These are phyloP conservation scores for Aspergillus udagawae DNA, from an alignment of 2,329 filamentous ascomycete genomes.

Conservation along the genomic window DNA sequence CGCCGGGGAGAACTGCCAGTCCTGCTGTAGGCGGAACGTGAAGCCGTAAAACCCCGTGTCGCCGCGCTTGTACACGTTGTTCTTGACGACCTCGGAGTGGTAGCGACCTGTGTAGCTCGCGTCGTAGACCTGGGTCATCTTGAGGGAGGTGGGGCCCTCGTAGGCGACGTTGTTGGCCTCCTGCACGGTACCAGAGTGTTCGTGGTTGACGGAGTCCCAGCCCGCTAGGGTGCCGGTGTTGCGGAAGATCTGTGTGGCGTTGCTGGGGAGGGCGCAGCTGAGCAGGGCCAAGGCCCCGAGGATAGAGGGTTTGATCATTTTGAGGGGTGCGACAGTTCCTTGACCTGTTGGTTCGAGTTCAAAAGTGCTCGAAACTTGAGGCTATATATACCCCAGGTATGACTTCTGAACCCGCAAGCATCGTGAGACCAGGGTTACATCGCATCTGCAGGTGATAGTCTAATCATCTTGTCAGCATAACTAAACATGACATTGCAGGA, in stretches of 20 bases:
- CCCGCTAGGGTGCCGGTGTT: constrained; percentile 32
- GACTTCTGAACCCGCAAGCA: neutral
- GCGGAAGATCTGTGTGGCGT: constrained; percentile 16
- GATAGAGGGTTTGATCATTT: neutral
- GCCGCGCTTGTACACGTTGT: constrained; percentile 44
- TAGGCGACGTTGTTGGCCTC: constrained; percentile 42
- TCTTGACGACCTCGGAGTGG: constrained; percentile 47
- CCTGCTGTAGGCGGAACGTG: constrained; percentile 45
- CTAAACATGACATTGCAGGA: neutral
- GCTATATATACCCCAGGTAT: neutral
- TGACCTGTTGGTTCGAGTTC: neutral
- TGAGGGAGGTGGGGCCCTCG: constrained; percentile 39
- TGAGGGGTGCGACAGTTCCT: neutral
- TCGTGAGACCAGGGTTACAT: neutral
- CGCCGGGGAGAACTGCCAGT: constrained; percentile 45
- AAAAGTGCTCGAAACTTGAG: neutral
- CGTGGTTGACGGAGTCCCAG: constrained; percentile 40
- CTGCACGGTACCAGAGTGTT: constrained; percentile 42
- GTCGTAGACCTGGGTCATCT: constrained; percentile 42
- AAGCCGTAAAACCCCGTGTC: constrained; percentile 50
- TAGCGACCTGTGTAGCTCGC: constrained; percentile 43
- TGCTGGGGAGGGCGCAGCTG: neutral
- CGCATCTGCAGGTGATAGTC: neutral
- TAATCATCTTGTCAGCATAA: neutral
- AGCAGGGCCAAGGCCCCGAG: neutral